These are phyloP conservation scores for Paxillus ammoniavirescens DNA, from an alignment of 768 basidiomycete genomes.

Conservation along the genomic window DNA sequence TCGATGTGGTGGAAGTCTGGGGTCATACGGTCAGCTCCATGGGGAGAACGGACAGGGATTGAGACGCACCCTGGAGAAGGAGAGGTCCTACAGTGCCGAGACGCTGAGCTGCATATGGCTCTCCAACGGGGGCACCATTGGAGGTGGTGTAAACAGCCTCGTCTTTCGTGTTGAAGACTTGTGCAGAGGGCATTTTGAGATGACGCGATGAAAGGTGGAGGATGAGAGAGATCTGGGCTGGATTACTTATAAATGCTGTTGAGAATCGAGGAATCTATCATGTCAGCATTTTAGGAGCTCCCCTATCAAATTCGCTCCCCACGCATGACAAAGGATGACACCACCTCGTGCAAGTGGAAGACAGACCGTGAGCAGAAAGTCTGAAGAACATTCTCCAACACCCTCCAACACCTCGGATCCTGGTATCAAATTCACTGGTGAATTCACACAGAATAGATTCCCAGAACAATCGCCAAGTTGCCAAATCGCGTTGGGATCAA, in stretches of 20 bases:
- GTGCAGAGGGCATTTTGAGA: slow-evolving; percentile 59
- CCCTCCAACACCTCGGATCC: no score
- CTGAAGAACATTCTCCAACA: background rate
- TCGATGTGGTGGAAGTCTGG: slow-evolving; percentile 88
- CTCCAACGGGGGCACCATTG: slow-evolving; percentile 71
- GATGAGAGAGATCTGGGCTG: background rate
- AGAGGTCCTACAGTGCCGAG: slow-evolving; percentile 78
- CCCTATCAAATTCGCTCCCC: no score
- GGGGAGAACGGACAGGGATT: background rate
- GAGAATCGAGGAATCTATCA: no score
- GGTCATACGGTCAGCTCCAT: slow-evolving; percentile 13
- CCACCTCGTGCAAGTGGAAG: slow-evolving; percentile 4
- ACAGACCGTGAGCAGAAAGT: slow-evolving; percentile 2
- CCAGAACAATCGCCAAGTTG: background rate
- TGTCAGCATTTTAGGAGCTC: no score
- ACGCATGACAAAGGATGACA: slow-evolving; percentile 2
- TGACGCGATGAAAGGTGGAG: slow-evolving; percentile 1
- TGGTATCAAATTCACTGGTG: background rate
- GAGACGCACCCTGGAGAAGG: slow-evolving; percentile 71
- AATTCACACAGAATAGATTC: background rate
- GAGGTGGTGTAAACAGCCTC: slow-evolving; percentile 79
- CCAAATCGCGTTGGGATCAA: no score
- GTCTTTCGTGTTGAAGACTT: slow-evolving; percentile 54
- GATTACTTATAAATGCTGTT: no score
- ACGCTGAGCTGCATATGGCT: slow-evolving; percentile 80